A percentile compares a stretch with the other conserved stretches of the same genome.
Conservation (phyloP, 192 early-diverging fungal genomes). For the Backusella westeae region DNA sequence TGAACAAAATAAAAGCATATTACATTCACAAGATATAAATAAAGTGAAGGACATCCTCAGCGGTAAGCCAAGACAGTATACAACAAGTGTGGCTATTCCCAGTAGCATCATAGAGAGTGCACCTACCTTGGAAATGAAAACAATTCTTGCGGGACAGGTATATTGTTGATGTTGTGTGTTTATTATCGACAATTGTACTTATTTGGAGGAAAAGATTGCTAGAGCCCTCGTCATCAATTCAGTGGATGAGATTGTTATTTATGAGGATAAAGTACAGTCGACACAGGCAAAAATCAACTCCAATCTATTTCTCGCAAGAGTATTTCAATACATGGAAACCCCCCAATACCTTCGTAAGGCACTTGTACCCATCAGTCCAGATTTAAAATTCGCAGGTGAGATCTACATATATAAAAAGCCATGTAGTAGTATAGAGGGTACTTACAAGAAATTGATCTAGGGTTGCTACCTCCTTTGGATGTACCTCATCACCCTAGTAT, state of each 20-base stretch:
- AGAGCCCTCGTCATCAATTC: slow-evolving; percentile 54
- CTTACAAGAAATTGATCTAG: slow-evolving; percentile 9
- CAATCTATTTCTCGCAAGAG: slow-evolving; percentile 54
- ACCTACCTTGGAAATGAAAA: slow-evolving; percentile 62
- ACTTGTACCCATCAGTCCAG: slow-evolving; percentile 64
- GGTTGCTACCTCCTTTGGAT: slow-evolving; percentile 63
- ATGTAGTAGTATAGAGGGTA: background rate
- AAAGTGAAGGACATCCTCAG: background rate
- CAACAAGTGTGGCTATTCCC: slow-evolving; percentile 64
- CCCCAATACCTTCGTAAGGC: slow-evolving; percentile 67
- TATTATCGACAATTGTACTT: background rate
- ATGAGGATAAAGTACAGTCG: slow-evolving; percentile 41
- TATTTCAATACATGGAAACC: slow-evolving; percentile 68
- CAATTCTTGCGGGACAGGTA: slow-evolving; percentile 71
- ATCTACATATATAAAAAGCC: background rate
- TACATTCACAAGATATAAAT: slow-evolving; percentile 8
- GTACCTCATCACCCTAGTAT: slow-evolving; percentile 63
- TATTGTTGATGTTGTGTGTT: background rate
- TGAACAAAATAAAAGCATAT: slow-evolving; percentile 17
- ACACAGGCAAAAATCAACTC: slow-evolving; percentile 48
- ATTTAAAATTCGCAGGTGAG: slow-evolving; percentile 58
- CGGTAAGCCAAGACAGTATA: slow-evolving; percentile 43
- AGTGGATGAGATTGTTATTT: slow-evolving; percentile 71
- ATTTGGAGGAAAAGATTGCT: slow-evolving; percentile 45
- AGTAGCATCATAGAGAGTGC: slow-evolving; percentile 63